Percentiles rank a stretch among this genome's conserved stretches.
Evolutionary conservation across 768 basidiomycete species (phyloP).

Genomic region (Boletus subcaerulescens): DNA sequence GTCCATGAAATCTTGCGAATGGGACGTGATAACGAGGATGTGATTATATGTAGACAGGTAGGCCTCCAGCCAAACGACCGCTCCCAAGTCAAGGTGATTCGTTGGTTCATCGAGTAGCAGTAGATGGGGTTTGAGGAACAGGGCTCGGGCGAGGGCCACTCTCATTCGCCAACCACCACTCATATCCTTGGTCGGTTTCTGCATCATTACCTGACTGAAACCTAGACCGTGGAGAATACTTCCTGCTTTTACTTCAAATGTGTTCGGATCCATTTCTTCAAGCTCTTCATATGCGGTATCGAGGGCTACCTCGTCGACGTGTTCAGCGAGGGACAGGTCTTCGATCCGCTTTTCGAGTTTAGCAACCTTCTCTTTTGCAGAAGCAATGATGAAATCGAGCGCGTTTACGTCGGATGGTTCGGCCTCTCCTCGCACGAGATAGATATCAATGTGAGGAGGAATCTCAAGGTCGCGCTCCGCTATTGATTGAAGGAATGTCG

Average conservation of each 20-base stretch:
- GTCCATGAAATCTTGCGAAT: constrained; percentile 99
- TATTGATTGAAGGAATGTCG: constrained; percentile 93
- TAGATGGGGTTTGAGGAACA: constrained; percentile 96
- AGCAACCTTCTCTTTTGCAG: constrained; percentile 90
- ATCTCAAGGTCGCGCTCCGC: constrained; percentile 95
- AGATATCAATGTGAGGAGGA: constrained; percentile 94
- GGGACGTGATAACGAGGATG: constrained; percentile 94
- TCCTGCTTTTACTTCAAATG: constrained; percentile 94
- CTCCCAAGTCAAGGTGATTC: constrained; percentile 93
- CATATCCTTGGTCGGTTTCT: constrained; percentile 97
- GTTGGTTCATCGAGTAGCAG: constrained; percentile 92
- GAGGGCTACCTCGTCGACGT: constrained; percentile 83
- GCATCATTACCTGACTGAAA: constrained; percentile 90
- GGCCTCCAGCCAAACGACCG: constrained; percentile 98
- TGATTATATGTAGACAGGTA: constrained; percentile 98
- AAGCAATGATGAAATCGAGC: constrained; percentile 94
- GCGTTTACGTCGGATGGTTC: constrained; percentile 95
- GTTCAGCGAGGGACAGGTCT: constrained; percentile 85
- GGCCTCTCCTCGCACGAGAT: constrained; percentile 93
- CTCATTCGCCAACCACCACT: constrained; percentile 99
- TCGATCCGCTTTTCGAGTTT: constrained; percentile 92
- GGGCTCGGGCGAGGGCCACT: constrained; percentile 91
- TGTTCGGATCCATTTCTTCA: constrained; percentile 93
- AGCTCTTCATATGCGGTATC: constrained; percentile 92
- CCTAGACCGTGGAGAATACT: constrained; percentile 98